Evolutionary conservation across 192 early-diverging fungal genomes (phyloP).

Genomic region (Kappamyces sp.): DNA sequence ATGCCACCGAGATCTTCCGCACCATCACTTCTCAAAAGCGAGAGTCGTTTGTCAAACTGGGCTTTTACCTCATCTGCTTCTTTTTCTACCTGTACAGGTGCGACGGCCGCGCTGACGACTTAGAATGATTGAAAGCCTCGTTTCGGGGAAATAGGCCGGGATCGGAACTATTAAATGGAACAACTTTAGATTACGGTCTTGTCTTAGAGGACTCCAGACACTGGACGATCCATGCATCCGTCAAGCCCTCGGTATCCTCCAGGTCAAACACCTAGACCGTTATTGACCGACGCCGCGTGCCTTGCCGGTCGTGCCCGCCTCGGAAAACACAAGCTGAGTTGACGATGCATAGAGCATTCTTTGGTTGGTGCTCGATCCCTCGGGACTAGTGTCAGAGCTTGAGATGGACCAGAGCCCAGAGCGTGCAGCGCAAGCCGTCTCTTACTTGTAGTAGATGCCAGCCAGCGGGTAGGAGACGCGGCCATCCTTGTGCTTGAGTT

Average conservation of each 20-base stretch:
- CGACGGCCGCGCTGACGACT: too few relatives aligned
- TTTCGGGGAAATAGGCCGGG: slow-evolving; percentile 40
- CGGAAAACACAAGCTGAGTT: slow-evolving; percentile 17
- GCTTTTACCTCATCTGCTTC: slow-evolving; percentile 90
- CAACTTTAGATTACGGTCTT: slow-evolving; percentile 20
- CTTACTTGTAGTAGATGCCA: slow-evolving; percentile 40
- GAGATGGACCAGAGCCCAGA: neutral
- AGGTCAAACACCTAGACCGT: slow-evolving; percentile 58
- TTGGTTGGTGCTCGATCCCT: slow-evolving; percentile 22
- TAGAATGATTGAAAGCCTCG: slow-evolving; percentile 55
- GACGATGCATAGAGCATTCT: slow-evolving; percentile 37
- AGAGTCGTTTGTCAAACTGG: slow-evolving; percentile 96
- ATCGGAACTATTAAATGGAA: too few relatives aligned
- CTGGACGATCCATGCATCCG: slow-evolving; percentile 57
- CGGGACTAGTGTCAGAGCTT: neutral
- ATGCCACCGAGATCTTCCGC: slow-evolving; percentile 97
- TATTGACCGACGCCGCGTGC: slow-evolving; percentile 21
- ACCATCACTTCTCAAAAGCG: slow-evolving; percentile 87
- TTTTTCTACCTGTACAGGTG: slow-evolving; percentile 88
- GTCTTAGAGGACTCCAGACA: slow-evolving; percentile 41
- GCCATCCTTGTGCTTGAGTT: slow-evolving; percentile 45
- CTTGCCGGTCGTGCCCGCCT: slow-evolving; percentile 52
- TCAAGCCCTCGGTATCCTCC: slow-evolving; percentile 59
- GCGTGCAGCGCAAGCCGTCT: neutral
- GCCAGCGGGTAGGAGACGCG: slow-evolving; percentile 69